Conservation (phyloP, 768 basidiomycete genomes). For the Roridomyces roridus region DNA sequence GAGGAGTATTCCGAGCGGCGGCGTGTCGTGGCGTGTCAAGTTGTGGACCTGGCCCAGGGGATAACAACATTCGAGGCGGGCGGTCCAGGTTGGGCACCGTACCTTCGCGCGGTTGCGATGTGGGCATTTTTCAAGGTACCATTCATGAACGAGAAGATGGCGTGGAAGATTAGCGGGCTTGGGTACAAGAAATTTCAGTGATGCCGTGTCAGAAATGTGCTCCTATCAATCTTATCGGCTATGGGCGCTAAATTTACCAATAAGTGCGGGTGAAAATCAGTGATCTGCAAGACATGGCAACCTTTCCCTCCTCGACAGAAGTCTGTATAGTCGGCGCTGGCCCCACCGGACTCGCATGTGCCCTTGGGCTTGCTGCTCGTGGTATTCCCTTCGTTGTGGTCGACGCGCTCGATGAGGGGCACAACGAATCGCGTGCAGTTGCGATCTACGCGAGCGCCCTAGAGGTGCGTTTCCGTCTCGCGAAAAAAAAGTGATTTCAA, state of each 20-base stretch:
- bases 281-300: too few species aligned
- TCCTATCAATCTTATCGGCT: too few species aligned
- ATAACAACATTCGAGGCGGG: slow-evolving; percentile 27
- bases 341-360: slow-evolving; percentile 45
- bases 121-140: slow-evolving; percentile 14
- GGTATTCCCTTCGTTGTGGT: slow-evolving; percentile 39
- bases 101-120: slow-evolving; percentile 1
- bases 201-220: too few species aligned
- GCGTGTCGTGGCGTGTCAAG: slow-evolving; percentile 37
- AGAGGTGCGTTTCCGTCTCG: slow-evolving; percentile 35
- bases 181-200: slow-evolving; percentile 20
- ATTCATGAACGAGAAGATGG: slow-evolving; percentile 26
- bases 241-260: too few species aligned
- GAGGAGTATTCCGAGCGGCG: slow-evolving; percentile 34
- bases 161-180: slow-evolving; percentile 40
- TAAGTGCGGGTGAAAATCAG: too few species aligned
- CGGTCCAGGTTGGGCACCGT: slow-evolving; percentile 3
- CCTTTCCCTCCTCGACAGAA: slow-evolving; percentile 25
- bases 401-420: slow-evolving; percentile 37
- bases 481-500: neutral
- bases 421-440: slow-evolving; percentile 44
- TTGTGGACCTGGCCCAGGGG: slow-evolving; percentile 39
- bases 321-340: slow-evolving; percentile 52
- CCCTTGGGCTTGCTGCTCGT: slow-evolving; percentile 44
- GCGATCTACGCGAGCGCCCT: slow-evolving; percentile 48